Evolutionary conservation across 805 yeast genomes (phyloP), one percentile per base, ranked within the genome.

Genomic region (Saturnispora diversa): DNA sequence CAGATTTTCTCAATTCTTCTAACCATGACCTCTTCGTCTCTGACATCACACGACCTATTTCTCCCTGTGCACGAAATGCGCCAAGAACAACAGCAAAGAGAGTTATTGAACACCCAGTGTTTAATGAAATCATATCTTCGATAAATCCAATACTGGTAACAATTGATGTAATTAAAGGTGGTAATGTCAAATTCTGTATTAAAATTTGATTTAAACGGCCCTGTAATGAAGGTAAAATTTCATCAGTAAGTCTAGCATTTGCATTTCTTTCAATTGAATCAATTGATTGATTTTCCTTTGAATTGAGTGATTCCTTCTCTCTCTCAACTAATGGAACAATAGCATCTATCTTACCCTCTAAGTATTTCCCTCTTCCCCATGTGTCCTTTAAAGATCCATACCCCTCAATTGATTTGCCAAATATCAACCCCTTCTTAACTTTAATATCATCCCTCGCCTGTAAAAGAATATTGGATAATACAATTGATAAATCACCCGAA

Each of bases 401-500:
- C 34, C 59, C 55, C 43, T 50, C 51, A 21, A 51, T 53, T 11
- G 47, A 45, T 3, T 47, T 43, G 32, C 50, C 50, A 26, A 56
- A 57, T 6, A 37, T 8, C 28, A 53, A 32, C 9, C 55, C 50
- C 12, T 41, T 45, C 31, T 53, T 54, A 19, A 57, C 37, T 37
- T 50, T 52, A n/a, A 52, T 44, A 16, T 50, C 45, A 30, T 48
- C 50, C 28, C 42, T 37, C 25, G 50, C 44, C 16, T 54, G 56
- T 37, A 60, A 54, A 8, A 63, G 35, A 23, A 44, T 46, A 35
- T 51, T 57, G 5, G 60, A 52, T 19, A 60, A 40, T 3, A 59
- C 49, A 3, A 59, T 35, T 26, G 58, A 54, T 22, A 60, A 50
- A 27, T 60, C 63, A 32, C 63, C 67, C 4, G 62, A 52, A 39